These are phyloP conservation scores for Cyberlindnera euphorbiiphila DNA, from an alignment of 805 yeast genomes.

Conservation along the genomic window DNA sequence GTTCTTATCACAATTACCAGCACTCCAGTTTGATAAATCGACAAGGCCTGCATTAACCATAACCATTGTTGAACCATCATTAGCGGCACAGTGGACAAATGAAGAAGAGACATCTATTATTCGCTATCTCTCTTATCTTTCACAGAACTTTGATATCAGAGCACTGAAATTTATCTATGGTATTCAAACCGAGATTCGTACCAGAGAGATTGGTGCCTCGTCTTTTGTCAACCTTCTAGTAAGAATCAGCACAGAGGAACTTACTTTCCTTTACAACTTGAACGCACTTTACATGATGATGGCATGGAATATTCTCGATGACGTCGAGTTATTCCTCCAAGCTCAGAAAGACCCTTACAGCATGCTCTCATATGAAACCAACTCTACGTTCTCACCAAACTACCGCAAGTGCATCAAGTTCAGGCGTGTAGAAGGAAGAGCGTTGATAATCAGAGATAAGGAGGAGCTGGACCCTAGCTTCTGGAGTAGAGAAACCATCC, in stretches of 20 bases:
- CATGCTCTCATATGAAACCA: conserved; percentile 14
- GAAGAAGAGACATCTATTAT: conserved; percentile 3
- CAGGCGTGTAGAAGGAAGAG: conserved; percentile 1
- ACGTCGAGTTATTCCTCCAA: conserved; percentile 7
- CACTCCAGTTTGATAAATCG: neutral
- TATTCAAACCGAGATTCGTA: conserved; percentile 18
- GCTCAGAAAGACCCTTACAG: conserved; percentile 9
- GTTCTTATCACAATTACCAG: neutral
- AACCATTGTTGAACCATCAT: conserved; percentile 16
- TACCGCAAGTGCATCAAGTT: conserved; percentile 14
- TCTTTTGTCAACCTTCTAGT: conserved; percentile 5
- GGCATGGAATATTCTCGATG: conserved; percentile 25
- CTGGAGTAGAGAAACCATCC: conserved; percentile 21
- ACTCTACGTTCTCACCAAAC: conserved; percentile 15
- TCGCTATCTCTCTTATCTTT: conserved; percentile 3
- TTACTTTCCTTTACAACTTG: neutral
- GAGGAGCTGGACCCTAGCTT: conserved; percentile 14
- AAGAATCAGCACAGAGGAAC: neutral
- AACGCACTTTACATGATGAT: conserved; percentile 13
- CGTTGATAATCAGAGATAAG: neutral
- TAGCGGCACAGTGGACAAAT: conserved; percentile 15
- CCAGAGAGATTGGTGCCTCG: conserved; percentile 6
- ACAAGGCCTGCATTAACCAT: conserved; percentile 3
- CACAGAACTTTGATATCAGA: neutral
- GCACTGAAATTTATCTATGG: conserved; percentile 21